These are phyloP conservation scores for Metarhizium humberi DNA, from an alignment of 2,329 filamentous ascomycete genomes.

Conservation along the genomic window DNA sequence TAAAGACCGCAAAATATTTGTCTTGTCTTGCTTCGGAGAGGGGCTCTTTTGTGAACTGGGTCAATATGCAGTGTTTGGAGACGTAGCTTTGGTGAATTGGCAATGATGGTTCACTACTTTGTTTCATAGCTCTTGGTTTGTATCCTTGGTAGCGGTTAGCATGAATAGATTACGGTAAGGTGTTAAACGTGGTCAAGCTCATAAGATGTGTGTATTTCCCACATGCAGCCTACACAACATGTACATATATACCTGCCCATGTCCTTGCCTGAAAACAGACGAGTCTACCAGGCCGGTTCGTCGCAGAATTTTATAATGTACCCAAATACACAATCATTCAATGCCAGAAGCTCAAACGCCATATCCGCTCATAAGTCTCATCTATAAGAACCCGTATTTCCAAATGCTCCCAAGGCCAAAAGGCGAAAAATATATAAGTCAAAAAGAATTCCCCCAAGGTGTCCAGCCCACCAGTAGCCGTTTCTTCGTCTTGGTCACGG, in stretches of 20 bases:
- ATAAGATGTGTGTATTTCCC: not conserved
- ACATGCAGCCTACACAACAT: not conserved
- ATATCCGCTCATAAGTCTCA: not conserved
- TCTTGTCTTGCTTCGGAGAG: not conserved
- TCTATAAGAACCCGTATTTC: not conserved
- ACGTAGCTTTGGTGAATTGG: not conserved
- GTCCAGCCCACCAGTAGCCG: too few species aligned
- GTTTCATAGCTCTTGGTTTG: not conserved
- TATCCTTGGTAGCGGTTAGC: not conserved
- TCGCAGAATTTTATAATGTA: not conserved
- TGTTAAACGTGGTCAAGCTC: too few species aligned
- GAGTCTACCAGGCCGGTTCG: not conserved
- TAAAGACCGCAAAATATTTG: not conserved
- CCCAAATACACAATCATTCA: not conserved
- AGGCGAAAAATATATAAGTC: not conserved
- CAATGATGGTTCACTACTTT: not conserved
- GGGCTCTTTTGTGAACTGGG: not conserved
- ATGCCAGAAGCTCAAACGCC: not conserved
- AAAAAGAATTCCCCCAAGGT: too few species aligned
- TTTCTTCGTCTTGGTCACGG: not conserved
- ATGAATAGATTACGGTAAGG: not conserved
- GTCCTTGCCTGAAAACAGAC: not conserved
- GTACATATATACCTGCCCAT: not conserved
- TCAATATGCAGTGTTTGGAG: not conserved
- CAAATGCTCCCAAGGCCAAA: not conserved